Evolutionary conservation across 1,139 yeast genomes (phyloP).

Genomic region (Meyerozyma elateridarum): DNA sequence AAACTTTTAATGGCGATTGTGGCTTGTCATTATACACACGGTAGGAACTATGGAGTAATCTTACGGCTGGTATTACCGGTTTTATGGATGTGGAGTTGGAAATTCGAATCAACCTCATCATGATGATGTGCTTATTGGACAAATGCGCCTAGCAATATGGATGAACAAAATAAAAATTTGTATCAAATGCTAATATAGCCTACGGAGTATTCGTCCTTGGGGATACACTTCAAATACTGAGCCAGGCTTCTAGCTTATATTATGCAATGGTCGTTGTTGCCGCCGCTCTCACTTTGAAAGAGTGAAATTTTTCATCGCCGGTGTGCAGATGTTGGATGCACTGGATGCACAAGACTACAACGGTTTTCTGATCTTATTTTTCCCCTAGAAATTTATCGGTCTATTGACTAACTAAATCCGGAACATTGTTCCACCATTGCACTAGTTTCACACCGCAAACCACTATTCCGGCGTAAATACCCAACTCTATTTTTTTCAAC

Average conservation of each 20-base stretch:
- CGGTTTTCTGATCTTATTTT: too few species aligned
- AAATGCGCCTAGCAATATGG: too few species aligned
- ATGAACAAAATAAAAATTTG: too few species aligned
- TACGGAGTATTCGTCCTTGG: too few species aligned
- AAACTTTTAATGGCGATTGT: slow-evolving; percentile 86
- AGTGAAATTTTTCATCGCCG: slow-evolving; percentile 3
- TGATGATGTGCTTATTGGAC: too few species aligned
- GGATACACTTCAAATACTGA: too few species aligned
- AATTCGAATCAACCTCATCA: slow-evolving; percentile 1
- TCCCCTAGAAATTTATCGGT: background rate
- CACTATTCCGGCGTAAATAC: slow-evolving; percentile 1
- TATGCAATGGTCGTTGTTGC: background rate
- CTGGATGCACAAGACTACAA: background rate
- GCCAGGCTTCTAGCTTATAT: too few species aligned
- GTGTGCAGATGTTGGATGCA: background rate
- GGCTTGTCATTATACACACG: slow-evolving; percentile 16
- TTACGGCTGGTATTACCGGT: slow-evolving; percentile 1
- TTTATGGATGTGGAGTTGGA: background rate
- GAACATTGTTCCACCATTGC: background rate
- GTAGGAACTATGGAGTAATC: background rate
- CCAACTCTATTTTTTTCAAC: slow-evolving; percentile 19
- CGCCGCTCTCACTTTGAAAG: slow-evolving; percentile 4
- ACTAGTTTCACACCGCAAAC: background rate
- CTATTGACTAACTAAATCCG: background rate
- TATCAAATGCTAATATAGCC: too few species aligned